A percentile compares a stretch with the other conserved stretches of the same genome.
phyloP scores from a whole-genome alignment of 306 rosid species.

The Rosa rugosa region DNA sequence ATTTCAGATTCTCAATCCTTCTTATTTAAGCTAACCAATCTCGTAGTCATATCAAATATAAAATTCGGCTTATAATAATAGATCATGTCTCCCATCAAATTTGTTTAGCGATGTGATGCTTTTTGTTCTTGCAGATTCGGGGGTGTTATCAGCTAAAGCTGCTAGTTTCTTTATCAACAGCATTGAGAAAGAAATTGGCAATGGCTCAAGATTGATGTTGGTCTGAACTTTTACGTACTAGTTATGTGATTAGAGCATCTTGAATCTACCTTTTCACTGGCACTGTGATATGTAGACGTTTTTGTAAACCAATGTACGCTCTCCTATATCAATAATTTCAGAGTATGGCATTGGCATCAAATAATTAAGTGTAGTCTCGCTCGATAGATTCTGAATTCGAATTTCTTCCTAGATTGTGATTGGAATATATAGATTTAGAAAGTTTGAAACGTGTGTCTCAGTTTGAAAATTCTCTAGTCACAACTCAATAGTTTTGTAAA shows the following conservation, averaged over 20 bases:
- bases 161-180: not conserved
- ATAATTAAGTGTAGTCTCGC: not conserved
- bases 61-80: not conserved
- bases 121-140: constrained; percentile 10
- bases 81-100: not conserved
- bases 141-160: not conserved
- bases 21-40: not conserved
- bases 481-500: too few species aligned
- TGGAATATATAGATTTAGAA: not conserved
- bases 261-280: not conserved
- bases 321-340: not conserved
- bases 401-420: not conserved
- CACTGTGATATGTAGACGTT: not conserved
- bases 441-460: not conserved
- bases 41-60: not conserved
- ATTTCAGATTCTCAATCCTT: not conserved
- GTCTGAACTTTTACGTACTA: not conserved
- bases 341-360: not conserved
- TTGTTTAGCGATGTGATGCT: not conserved
- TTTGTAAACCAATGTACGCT: not conserved
- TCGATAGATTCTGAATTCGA: not conserved
- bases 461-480: not conserved
- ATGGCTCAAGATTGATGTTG: not conserved
- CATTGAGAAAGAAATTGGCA: not conserved
- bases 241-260: not conserved